Evolutionary conservation across 2,329 filamentous ascomycete genomes (phyloP), one percentile per base, ranked within the genome.

Genomic region (Rhynchosporium graminicola): DNA sequence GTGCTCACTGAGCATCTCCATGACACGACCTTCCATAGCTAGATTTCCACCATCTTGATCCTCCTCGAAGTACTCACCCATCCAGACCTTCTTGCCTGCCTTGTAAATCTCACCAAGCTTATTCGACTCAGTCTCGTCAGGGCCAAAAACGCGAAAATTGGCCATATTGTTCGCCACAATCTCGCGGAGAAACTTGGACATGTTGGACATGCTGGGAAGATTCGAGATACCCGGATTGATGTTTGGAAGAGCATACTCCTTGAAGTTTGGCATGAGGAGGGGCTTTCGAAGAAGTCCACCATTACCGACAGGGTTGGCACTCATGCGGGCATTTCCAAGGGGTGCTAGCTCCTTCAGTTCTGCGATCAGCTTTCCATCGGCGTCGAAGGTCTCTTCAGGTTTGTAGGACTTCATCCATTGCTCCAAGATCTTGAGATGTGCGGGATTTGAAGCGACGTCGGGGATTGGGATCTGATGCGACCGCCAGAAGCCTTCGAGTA

Each of bases 1-100:
- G 73, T 93, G 90, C 75, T 93, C 90, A 20, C 86, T 90, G n/a
- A 93, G 82, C 74, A 92, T 92, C 74, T 93, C 90, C 88, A 93
- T 92, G 42, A 92, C 89, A 33, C 89, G 83, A 15, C 90, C 90
- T 13, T 82, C 80, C 20, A 79, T 82, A 5, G 86, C 82, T 29
- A 93, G 78, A 70, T 93, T 92, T 65, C 90, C 89, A 9, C 89
- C 89, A 70, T 92, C 87, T 7, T 78, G 76, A 70, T 93, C 90
- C 72, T 92, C 89, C 3, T 90, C 86, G 65, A 92, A 89, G 74
- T 89, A 90, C 56, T 91, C 89, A 5, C 84, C 89, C 78, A 92
- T 80, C 89, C 90, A 92, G 3, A 90, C 88, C 76, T 92, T 92
- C 81, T 91, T 89, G 4, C 86, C 87, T 1, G 83, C 87, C 62